Base-by-base conservation (phyloP, 345 rosid species). In the Populus ilicifolia region DNA sequence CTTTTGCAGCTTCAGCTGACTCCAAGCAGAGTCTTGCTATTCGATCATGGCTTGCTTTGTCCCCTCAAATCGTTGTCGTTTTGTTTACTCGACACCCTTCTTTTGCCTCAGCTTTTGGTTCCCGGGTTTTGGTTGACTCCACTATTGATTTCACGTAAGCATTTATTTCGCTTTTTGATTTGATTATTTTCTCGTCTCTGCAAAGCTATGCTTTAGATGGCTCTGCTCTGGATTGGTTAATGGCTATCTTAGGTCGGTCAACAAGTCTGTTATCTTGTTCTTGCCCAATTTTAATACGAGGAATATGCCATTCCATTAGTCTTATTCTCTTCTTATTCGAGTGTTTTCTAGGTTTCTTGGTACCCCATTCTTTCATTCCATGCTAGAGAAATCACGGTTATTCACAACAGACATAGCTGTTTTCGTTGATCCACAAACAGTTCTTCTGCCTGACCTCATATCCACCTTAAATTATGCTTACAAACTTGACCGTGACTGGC, bases 331-430 rank as follows among this genome's bases (percentile, higher is more conserved):
- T 48, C 52, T 18, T 46, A 38, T 54, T 70, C 48, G 70, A 68
- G 61, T 77, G 71, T 62, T 25, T 67, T 80, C 33, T 83, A 93
- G 98, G 89, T 90, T 96, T 77, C 89, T 92, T 5, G 92, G 93
- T n/a, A 91, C 88, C 79, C 96, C 97, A 4, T 96, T 90, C 80
- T 75, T 92, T 77, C 98, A 96, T 84, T 92, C 99, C 63, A 89
- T 96, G 94, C 79, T 92, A 71, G 96, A 88, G 35, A 93, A 89
- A 80, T 85, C 84, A 2, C 79, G 72, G 75, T 78, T 73, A 59
- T 90, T 81, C 36, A 0, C 25, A 6, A 86, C 89, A n/a, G 96
- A 92, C 76, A 79, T 96, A 75, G 80, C 79, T 35, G 91, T 88
- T 73, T 83, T 92, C 8, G 75, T 89, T 54, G 82, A 93, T 80